Evolutionary conservation across 2,329 filamentous ascomycete genomes (phyloP).

Genomic region (Ceratocystis papillata): DNA sequence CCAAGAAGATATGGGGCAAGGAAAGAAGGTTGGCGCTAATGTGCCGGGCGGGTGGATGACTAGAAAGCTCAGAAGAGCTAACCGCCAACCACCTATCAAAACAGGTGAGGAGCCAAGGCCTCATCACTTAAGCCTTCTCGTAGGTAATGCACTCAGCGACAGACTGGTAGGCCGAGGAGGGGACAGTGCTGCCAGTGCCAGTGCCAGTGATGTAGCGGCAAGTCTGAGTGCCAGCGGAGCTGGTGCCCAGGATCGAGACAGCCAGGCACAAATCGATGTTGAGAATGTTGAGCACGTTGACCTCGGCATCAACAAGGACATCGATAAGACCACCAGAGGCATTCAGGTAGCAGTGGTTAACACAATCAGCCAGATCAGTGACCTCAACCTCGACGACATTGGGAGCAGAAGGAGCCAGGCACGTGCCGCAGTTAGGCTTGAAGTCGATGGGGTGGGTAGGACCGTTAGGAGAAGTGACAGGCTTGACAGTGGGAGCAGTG

Average conservation of each 20-base stretch:
- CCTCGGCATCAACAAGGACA: constrained; percentile 16
- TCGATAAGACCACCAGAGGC: constrained; percentile 21
- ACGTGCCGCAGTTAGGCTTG: constrained; percentile 38
- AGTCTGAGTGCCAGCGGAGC: constrained; percentile 15
- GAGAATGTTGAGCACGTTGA: constrained; percentile 27
- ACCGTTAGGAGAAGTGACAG: constrained; percentile 31
- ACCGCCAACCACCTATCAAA: no score
- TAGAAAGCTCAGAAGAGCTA: background rate
- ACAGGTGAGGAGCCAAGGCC: no score
- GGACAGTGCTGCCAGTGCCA: constrained; percentile 10
- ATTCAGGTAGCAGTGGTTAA: constrained; percentile 20
- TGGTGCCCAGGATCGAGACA: constrained; percentile 20
- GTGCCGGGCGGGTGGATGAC: background rate
- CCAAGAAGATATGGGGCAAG: constrained; percentile 13
- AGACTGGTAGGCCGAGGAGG: constrained; percentile 5
- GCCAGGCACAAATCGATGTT: constrained; percentile 25
- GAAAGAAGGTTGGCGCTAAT: background rate
- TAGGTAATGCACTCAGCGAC: constrained; percentile 14
- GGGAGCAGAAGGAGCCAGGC: constrained; percentile 11
- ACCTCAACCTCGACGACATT: constrained; percentile 19
- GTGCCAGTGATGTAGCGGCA: constrained; percentile 23
- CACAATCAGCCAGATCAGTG: constrained; percentile 19
- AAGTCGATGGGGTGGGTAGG: constrained; percentile 48
- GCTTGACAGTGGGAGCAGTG: background rate
- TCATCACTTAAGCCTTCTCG: constrained; percentile 10